phyloP scores from a whole-genome alignment of 495 filamentous ascomycete species.

The Hypomontagnella submonticulosa region DNA sequence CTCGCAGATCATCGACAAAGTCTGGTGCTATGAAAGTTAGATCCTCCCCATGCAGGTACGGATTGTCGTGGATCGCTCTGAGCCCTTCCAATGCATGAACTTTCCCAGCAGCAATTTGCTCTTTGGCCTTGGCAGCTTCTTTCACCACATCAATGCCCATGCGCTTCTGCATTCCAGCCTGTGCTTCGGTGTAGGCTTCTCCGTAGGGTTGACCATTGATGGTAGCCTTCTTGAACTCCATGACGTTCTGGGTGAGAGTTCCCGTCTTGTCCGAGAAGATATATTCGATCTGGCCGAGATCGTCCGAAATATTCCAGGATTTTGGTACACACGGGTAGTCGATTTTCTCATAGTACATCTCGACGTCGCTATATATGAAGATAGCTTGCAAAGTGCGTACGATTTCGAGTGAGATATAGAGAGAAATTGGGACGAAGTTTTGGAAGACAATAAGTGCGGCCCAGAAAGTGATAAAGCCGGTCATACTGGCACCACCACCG shows the following conservation, averaged over 20 bases:
- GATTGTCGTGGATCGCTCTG: slow-evolving; percentile 84
- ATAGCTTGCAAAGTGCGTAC: slow-evolving; percentile 91
- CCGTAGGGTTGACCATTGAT: slow-evolving; percentile 95
- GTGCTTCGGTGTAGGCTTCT: slow-evolving; percentile 96
- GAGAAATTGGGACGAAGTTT: slow-evolving; percentile 97
- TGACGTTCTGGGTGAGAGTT: slow-evolving; percentile 97
- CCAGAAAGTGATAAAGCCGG: slow-evolving; percentile 97
- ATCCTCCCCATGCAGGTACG: slow-evolving; percentile 88
- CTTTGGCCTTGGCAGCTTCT: slow-evolving; percentile 75
- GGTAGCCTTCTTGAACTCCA: slow-evolving; percentile 99
- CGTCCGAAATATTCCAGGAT: slow-evolving; percentile 99
- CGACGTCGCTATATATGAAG: slow-evolving; percentile 95
- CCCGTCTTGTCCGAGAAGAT: slow-evolving; percentile 99
- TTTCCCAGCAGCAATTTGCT: slow-evolving; percentile 83
- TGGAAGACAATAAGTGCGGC: slow-evolving; percentile 94
- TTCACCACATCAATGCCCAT: slow-evolving; percentile 86
- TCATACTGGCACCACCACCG: slow-evolving; percentile 77
- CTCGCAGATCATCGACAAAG: slow-evolving; percentile 82
- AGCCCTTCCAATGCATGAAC: slow-evolving; percentile 75
- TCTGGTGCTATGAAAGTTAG: slow-evolving; percentile 93
- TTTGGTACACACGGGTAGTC: slow-evolving; percentile 96
- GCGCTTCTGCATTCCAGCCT: slow-evolving; percentile 92
- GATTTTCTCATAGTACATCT: slow-evolving; percentile 96
- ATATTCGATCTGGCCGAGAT: slow-evolving; percentile 98
- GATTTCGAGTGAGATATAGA: slow-evolving; percentile 98